These are phyloP conservation scores for Suhomyces bokatorum DNA, from an alignment of 1,139 yeast species.

Conservation along the genomic window DNA sequence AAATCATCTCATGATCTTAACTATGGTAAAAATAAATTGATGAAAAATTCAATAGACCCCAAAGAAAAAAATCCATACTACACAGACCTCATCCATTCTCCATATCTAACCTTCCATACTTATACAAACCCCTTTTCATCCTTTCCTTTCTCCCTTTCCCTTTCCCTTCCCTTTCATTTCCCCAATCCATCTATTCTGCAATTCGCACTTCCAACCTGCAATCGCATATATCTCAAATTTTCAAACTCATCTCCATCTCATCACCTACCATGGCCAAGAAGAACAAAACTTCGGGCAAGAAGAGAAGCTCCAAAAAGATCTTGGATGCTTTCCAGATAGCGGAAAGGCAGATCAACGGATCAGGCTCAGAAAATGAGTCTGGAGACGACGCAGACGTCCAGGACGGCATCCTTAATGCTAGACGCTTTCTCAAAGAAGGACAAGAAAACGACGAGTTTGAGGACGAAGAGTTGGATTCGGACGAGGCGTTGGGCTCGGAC, in stretches of 20 bases:
- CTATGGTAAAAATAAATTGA: too few species aligned
- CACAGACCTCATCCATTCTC: too few species aligned
- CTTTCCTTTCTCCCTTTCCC: too few species aligned
- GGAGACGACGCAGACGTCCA: slow-evolving; percentile 28
- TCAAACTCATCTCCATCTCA: slow-evolving; percentile 1
- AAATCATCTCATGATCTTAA: too few species aligned
- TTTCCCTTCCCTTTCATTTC: too few species aligned
- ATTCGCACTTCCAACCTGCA: not conserved
- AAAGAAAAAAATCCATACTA: too few species aligned
- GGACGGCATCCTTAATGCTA: slow-evolving; percentile 48
- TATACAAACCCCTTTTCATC: too few species aligned
- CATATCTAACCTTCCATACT: too few species aligned
- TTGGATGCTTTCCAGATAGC: slow-evolving; percentile 51
- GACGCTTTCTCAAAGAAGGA: slow-evolving; percentile 31
- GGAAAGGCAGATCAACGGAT: slow-evolving; percentile 36
- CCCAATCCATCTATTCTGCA: not conserved
- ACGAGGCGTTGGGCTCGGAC: slow-evolving; percentile 75
- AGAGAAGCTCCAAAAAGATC: slow-evolving; percentile 38
- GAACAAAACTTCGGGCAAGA: slow-evolving; percentile 29
- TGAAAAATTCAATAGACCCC: too few species aligned
- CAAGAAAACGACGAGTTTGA: slow-evolving; percentile 35
- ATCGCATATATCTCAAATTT: not conserved
- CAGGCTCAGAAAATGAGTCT: slow-evolving; percentile 15
- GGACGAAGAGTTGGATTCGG: slow-evolving; percentile 77
- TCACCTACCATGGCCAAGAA: slow-evolving; percentile 11